Evolutionary conservation across 352 stramenopile genomes (phyloP), one percentile per base, ranked within the genome.

Genomic region (Pythium monospermum): DNA sequence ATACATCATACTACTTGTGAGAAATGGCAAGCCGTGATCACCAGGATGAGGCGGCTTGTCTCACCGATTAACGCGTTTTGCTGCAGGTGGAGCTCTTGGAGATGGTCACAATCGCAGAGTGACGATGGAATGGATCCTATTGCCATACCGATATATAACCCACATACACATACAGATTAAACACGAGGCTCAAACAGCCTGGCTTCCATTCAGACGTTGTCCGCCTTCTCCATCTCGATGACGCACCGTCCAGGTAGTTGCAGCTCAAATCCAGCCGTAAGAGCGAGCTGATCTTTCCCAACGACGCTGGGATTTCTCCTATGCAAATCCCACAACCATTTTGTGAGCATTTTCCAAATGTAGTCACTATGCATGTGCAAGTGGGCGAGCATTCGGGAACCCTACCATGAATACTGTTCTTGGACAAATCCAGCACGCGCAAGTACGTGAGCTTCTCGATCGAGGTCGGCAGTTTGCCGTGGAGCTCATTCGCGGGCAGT

Each of bases 71-170:
- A 64, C 8, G 77, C 74, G 57, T 94, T 94, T 48, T 92, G 81
- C 42, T 85, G 79, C 49, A 94, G 21, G 49, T 87, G 69, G 23
- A 94, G 66, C 42, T 91, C 79, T 55, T 91, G 71, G 15, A 94
- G 71, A 16, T 74, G 71, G 21, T 60, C 45, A 49, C 79, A 92
- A 37, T 69, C 59, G 46, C 69, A 70, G 2, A 63, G 16, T 12
- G 47, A 39, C n/a, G 15, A 83, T 57, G 22, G 73, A 59, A 45
- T 54, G 40, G 32, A 69, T 64, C 18, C 91, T 81, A 19, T 54
- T 37, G 6, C 72, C 76, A 76, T 1, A 5, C 21, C 33, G 10
- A 16, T 13, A 19, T 19, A 53, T 22, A n/a, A 4, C 6, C 27
- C 12, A 18, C 28, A 38, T 49, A 18, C 6, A 8, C 7, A 42